Percentiles rank a stretch among this genome's conserved stretches.
Conservation (phyloP, 176 grass and related monocot species). For the Oryza brachyantha region DNA sequence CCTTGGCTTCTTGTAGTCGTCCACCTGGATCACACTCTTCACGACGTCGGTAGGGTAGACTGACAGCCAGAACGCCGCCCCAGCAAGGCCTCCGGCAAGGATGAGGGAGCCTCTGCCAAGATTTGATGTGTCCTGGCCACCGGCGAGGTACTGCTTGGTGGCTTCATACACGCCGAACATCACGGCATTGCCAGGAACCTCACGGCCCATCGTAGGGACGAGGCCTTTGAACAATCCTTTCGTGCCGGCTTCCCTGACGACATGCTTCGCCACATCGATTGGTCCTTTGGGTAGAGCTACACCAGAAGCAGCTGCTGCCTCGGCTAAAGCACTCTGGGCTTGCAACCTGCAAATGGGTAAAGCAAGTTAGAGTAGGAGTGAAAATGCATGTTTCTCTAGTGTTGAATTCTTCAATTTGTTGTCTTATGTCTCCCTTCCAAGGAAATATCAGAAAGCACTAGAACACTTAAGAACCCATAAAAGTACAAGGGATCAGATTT, state of each 20-base stretch:
- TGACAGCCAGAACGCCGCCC: slow-evolving; percentile 54
- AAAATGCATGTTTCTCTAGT: not conserved
- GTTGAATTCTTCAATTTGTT: not conserved
- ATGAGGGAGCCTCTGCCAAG: slow-evolving; percentile 64
- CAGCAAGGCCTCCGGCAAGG: slow-evolving; percentile 71
- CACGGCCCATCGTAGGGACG: slow-evolving; percentile 68
- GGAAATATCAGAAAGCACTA: not conserved
- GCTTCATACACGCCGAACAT: slow-evolving; percentile 91
- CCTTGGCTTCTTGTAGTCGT: slow-evolving; percentile 81
- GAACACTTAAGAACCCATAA: not conserved
- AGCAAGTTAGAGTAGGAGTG: not conserved
- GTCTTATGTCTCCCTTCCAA: not conserved
- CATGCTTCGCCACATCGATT: slow-evolving; percentile 81
- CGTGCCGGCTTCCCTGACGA: slow-evolving; percentile 58
- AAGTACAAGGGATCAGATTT: not conserved
- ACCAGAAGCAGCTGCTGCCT: slow-evolving; percentile 25
- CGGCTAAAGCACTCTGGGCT: slow-evolving; percentile 68
- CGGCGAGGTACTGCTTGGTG: slow-evolving; percentile 68
- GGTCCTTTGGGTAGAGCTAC: slow-evolving; percentile 63
- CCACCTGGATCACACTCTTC: slow-evolving; percentile 95
- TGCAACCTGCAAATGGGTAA: slow-evolving; percentile 53
- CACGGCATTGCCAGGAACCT: slow-evolving; percentile 78
- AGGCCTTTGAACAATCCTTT: slow-evolving; percentile 82
- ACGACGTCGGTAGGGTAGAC: slow-evolving; percentile 89
- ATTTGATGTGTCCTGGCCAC: slow-evolving; percentile 59